phyloP scores from a whole-genome alignment of 192 early-diverging fungal species.

The Mortierella claussenii region DNA sequence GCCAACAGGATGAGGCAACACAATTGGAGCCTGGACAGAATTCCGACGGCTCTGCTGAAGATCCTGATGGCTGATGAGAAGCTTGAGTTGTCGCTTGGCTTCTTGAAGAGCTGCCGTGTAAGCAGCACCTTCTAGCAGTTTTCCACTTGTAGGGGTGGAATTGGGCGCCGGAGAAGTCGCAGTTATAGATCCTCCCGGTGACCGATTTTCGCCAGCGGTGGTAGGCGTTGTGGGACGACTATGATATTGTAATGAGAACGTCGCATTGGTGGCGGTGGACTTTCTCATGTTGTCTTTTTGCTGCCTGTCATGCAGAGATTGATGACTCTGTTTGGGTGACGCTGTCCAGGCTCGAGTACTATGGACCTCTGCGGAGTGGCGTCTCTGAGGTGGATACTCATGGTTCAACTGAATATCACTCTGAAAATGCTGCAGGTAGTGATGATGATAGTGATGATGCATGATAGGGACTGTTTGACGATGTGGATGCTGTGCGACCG shows the following conservation, averaged over 20 bases:
- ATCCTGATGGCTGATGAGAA: neutral
- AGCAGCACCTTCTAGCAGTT: slow-evolving; percentile 24
- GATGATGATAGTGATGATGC: slow-evolving; percentile 32
- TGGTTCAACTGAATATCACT: slow-evolving; percentile 5
- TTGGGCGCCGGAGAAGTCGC: no score
- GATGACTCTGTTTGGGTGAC: neutral
- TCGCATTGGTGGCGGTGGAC: no score
- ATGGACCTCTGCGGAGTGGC: slow-evolving; percentile 31
- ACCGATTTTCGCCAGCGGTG: no score
- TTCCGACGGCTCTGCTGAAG: neutral
- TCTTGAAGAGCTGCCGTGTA: slow-evolving; percentile 33
- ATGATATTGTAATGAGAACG: no score
- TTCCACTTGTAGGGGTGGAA: no score
- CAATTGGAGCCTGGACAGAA: neutral
- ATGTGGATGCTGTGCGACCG: slow-evolving; percentile 28
- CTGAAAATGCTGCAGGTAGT: slow-evolving; percentile 19
- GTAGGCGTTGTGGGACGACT: no score
- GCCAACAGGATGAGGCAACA: neutral
- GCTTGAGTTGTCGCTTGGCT: slow-evolving; percentile 6
- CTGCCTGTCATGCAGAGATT: neutral
- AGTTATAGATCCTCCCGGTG: no score
- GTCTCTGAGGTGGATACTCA: slow-evolving; percentile 9
- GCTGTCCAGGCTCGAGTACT: slow-evolving; percentile 12
- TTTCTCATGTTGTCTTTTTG: no score
- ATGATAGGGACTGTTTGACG: slow-evolving; percentile 34